phyloP scores from a whole-genome alignment of 1,284 basidiomycete species.

The Coniferiporia weirii region DNA sequence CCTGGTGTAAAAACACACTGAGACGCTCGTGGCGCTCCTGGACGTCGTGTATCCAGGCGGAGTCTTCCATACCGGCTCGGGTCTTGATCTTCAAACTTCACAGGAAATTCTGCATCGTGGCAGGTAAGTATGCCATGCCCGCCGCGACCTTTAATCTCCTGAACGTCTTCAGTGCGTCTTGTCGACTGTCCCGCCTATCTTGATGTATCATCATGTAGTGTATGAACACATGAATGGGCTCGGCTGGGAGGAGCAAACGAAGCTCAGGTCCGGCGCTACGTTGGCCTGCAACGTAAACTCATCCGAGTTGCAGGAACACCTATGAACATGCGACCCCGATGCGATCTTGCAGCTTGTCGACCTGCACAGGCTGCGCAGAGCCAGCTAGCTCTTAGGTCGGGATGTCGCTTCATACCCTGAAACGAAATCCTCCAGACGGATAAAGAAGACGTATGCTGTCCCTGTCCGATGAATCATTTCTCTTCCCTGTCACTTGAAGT shows the following conservation, averaged over 20 bases:
- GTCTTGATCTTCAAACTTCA: background rate
- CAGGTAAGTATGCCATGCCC: conserved; percentile 7
- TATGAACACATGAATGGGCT: background rate
- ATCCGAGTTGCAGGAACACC: background rate
- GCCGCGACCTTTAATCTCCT: background rate
- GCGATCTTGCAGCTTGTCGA: no score
- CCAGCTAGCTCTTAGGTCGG: no score
- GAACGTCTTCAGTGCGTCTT: background rate
- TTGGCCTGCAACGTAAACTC: background rate
- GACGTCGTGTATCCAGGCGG: conserved; percentile 11
- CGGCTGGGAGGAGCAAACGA: conserved; percentile 7
- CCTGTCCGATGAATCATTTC: background rate
- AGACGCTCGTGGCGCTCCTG: background rate
- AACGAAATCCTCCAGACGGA: no score
- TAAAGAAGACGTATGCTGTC: no score
- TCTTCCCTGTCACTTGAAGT: no score
- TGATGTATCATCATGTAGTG: no score
- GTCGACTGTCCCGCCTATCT: background rate
- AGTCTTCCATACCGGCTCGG: background rate
- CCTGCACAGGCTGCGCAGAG: no score
- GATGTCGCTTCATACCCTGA: background rate
- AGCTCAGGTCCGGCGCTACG: background rate
- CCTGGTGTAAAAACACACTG: background rate
- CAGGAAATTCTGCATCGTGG: background rate
- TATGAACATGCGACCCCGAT: no score